Base-by-base conservation (phyloP, 805 yeast species). In the Candida bentonensis region DNA sequence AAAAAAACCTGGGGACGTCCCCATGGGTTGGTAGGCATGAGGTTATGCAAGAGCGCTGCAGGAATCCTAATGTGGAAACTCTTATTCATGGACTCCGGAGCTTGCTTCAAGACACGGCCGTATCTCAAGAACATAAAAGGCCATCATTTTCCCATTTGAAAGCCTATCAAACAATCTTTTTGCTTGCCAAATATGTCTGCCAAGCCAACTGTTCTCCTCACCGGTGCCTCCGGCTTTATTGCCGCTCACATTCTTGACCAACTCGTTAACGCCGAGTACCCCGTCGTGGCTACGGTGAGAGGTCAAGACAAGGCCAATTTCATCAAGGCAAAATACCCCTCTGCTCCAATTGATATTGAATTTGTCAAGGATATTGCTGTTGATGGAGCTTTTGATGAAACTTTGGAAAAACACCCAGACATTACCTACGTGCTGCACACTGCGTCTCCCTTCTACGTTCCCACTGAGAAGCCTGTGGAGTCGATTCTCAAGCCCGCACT, bases 261-360 rank as follows among this genome's bases (percentile, higher is more conserved):
- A 4, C 64, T 73, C 43, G 51, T 73, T 15, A 58, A 59, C 34
- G 58, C 60, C 20, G 66, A 63, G 3, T 66, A 70, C 52, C 48
- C 53, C 7, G 77, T 73, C 2, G 59, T 71, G 26, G 76, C 75
- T 15, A 66, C 76, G 1, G 76, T 72, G 2, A 58, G 79, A 44
- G 57, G 64, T 39, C 50, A 53, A 22, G 59, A 51, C 9, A 72
- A 72, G 51, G 76, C 74, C 2, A 65, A 64, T 15, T 50, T 42
- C 36, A 45, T 61, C 30, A 43, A 36, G n/a, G 36, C 46, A 28
- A 44, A 46, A 33, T 56, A 57, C 41, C 59, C 62, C 17, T 46
- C 20, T 39, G 54, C 47, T 25, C 39, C 48, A 9, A 30, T 60
- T 52, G 44, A 49, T 15, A 48, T 62, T 39, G 62, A 44, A 23